Evolutionary conservation across 1,284 basidiomycete genomes (phyloP).

Genomic region (Veloporphyrellus conicus): DNA sequence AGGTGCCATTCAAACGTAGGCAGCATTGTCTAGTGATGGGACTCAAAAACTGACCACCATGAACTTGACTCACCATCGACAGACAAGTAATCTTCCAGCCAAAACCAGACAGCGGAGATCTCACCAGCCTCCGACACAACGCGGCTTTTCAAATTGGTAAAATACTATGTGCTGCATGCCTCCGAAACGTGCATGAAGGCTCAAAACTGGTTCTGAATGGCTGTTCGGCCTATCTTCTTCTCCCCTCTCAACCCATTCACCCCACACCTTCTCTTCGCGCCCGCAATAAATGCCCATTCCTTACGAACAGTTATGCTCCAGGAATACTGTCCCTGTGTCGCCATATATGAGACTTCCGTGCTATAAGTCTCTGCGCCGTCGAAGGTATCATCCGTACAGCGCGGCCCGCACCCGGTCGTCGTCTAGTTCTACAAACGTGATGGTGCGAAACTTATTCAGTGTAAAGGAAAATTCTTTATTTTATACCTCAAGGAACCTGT

Average conservation of each 20-base stretch:
- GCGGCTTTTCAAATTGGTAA: constrained; percentile 24
- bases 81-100: constrained; percentile 12
- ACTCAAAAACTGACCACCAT: constrained; percentile 13
- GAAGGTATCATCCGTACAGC: constrained; percentile 23
- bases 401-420: neutral
- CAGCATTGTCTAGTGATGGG: constrained; percentile 6
- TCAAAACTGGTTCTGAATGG: constrained; percentile 15
- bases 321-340: constrained; percentile 1
- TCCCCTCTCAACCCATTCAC: neutral
- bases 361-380: constrained; percentile 15
- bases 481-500: constrained; percentile 9
- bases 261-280: neutral
- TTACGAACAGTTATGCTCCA: constrained; percentile 16
- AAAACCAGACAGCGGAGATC: constrained; percentile 28
- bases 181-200: constrained; percentile 21
- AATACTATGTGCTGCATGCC: constrained; percentile 20
- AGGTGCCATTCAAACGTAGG: constrained; percentile 16
- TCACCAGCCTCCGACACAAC: constrained; percentile 14
- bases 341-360: constrained; percentile 25
- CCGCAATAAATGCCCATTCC: constrained; percentile 16
- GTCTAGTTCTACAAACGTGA: neutral
- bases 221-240: constrained; percentile 2
- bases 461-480: constrained; percentile 4
- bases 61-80: constrained; percentile 8
- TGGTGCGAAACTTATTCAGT: constrained; percentile 5